These are phyloP conservation scores for Verticillium tricorpus DNA, from an alignment of 2,329 filamentous ascomycete species.

Conservation along the genomic window DNA sequence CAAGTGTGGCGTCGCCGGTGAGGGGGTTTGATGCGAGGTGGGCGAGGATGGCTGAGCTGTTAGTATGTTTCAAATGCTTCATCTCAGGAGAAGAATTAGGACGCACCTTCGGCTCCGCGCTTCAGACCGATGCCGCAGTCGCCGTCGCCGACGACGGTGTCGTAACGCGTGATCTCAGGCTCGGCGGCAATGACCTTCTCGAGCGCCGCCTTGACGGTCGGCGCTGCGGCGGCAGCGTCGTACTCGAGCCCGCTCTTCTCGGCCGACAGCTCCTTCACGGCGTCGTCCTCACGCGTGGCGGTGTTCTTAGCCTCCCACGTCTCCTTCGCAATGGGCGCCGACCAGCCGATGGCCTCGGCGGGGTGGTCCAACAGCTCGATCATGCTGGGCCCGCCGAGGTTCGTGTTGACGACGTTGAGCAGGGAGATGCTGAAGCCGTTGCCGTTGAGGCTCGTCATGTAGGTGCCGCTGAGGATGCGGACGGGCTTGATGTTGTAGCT, in stretches of 20 bases:
- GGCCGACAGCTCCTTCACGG: slow-evolving; percentile 23
- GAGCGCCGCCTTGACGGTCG: slow-evolving; percentile 52
- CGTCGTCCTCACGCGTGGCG: slow-evolving; percentile 37
- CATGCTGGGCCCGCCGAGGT: slow-evolving; percentile 57
- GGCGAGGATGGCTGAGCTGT: slow-evolving; percentile 42
- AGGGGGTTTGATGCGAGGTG: slow-evolving; percentile 40
- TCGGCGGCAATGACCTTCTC: slow-evolving; percentile 61
- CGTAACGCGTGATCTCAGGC: slow-evolving; percentile 67
- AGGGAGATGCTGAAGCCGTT: slow-evolving; percentile 71
- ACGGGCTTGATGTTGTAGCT: slow-evolving; percentile 57
- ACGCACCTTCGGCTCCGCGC: slow-evolving; percentile 72
- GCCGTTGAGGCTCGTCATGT: slow-evolving; percentile 75
- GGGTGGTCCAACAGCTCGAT: slow-evolving; percentile 67
- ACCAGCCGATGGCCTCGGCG: slow-evolving; percentile 66
- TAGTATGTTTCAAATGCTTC: slow-evolving; percentile 10
- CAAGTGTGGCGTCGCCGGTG: slow-evolving; percentile 43
- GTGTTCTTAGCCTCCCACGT: slow-evolving; percentile 59
- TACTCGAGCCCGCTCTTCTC: slow-evolving; percentile 46
- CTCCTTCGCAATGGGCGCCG: slow-evolving; percentile 54
- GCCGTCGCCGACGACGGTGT: slow-evolving; percentile 83
- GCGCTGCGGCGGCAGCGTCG: slow-evolving; percentile 45
- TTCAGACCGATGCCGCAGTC: slow-evolving; percentile 86
- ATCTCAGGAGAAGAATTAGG: background rate
- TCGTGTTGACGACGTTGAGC: slow-evolving; percentile 57
- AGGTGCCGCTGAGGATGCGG: slow-evolving; percentile 64